phyloP scores from a whole-genome alignment of 768 basidiomycete genomes.

The Lentinus tigrinus region DNA sequence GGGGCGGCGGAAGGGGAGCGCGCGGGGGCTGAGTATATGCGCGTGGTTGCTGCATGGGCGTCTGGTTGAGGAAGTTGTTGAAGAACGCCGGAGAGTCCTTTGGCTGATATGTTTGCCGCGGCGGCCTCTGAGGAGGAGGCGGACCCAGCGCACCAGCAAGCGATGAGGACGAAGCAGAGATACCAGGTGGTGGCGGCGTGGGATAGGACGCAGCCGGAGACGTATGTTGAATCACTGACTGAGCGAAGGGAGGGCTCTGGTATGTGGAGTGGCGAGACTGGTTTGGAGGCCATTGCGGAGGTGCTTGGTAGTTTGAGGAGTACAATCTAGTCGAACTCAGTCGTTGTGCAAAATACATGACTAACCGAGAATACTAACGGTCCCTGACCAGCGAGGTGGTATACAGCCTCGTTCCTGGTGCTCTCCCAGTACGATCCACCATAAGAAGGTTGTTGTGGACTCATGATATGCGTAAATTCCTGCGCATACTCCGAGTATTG shows the following conservation, averaged over 20 bases:
- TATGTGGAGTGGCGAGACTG: slow-evolving; percentile 49
- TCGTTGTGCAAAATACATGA: background rate
- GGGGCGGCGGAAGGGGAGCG: background rate
- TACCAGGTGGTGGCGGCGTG: slow-evolving; percentile 63
- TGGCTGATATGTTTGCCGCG: slow-evolving; percentile 41
- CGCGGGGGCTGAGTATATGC: background rate
- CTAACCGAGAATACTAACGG: slow-evolving; percentile 17
- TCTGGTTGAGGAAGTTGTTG: slow-evolving; percentile 61
- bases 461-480: slow-evolving; percentile 55
- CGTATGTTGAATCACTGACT: slow-evolving; percentile 63
- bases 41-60: slow-evolving; percentile 39
- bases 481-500: slow-evolving; percentile 70
- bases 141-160: slow-evolving; percentile 69
- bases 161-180: slow-evolving; percentile 68
- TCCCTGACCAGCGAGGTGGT: slow-evolving; percentile 53
- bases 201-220: slow-evolving; percentile 66
- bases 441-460: slow-evolving; percentile 42
- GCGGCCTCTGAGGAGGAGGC: slow-evolving; percentile 31
- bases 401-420: slow-evolving; percentile 58
- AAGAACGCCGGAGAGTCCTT: slow-evolving; percentile 66
- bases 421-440: slow-evolving; percentile 64
- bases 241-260: slow-evolving; percentile 56
- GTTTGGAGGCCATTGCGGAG: slow-evolving; percentile 39
- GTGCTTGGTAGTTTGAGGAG: slow-evolving; percentile 31
- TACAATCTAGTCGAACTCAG: slow-evolving; percentile 14